Evolutionary conservation across 768 basidiomycete genomes (phyloP), one percentile per base, ranked within the genome.

Genomic region (Xerocomus spinulosus): DNA sequence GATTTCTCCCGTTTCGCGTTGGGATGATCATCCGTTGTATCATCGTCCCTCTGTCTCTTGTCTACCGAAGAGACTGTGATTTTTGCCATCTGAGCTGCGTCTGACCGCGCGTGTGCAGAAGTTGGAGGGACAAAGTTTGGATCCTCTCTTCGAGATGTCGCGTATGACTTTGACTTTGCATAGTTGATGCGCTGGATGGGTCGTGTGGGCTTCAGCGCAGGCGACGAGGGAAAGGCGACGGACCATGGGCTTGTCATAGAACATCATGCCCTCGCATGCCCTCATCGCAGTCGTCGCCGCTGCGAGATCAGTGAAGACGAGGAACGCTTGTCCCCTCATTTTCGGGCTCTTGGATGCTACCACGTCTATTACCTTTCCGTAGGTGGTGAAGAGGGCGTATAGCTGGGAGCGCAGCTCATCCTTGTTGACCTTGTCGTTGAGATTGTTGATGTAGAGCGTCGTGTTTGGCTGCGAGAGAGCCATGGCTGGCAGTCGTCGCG

Each of bases 261-360:
- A 95, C 23, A 81, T 53, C 81, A 95, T 89, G 46, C 95, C 95
- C 60, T 92, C 87, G 63, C 93, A 87, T 38, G 87, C 91, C 41
- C 95, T 79, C 82, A 97, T 79, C 29, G 95, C 95, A 45, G 91
- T 81, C 5, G 95, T 97, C 49, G 92, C 91, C 45, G 84, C 82
- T 9, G 89, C 81, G 42, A 95, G 82, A 71, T 98, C 95, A 42
- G 81, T 79, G 70, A 96, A 98, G 59, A 95, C 92, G 61, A 97
- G 83, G 70, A 96, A 98, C 2, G 95, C 95, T 69, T 96, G 93
- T 18, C 93, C 94, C 54, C 85, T 80, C 84, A 89, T 91, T 68
- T 84, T 87, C 49, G 80, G 71, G 63, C 76, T 80, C 68, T 95
- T 93, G 21, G 86, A 82, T 20, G 94, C 93, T 49, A 97, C 80